Evolutionary conservation across 2,329 filamentous ascomycete species (phyloP).

Genomic region (Fusarium longipes): DNA sequence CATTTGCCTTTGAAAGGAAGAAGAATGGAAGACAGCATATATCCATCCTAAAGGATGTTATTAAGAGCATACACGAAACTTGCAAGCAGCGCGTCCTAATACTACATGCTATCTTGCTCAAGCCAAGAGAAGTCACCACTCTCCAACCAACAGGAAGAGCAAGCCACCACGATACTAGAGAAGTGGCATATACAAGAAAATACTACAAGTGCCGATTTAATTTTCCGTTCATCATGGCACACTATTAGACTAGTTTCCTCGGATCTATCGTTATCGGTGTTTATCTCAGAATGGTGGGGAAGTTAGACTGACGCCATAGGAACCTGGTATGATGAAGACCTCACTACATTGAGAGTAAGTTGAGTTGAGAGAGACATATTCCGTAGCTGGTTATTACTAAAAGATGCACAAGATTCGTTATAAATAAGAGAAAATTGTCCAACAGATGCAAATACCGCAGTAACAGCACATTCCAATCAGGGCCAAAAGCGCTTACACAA

Average conservation of each 20-base stretch:
- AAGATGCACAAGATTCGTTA: background rate
- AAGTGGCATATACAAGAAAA: background rate
- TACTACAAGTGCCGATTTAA: background rate
- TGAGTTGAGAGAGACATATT: background rate
- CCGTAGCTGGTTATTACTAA: background rate
- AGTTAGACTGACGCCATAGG: conserved; percentile 43
- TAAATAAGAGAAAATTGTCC: background rate
- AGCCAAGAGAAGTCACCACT: background rate
- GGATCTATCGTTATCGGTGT: background rate
- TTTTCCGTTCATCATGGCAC: background rate
- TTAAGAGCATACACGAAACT: background rate
- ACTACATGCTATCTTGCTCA: background rate
- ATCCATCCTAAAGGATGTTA: background rate
- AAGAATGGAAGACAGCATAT: accelerated
- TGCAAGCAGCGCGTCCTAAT: background rate
- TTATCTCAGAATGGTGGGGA: background rate
- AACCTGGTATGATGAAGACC: conserved; percentile 25
- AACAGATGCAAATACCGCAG: background rate
- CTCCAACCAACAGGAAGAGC: accelerated
- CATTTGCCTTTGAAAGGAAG: background rate
- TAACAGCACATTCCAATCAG: background rate
- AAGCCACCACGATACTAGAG: no score
- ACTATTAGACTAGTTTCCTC: background rate
- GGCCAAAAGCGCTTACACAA: background rate
- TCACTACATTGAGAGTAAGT: background rate